Base-by-base conservation (phyloP, 2,329 filamentous ascomycete species). In the Pyrenophora seminiperda region DNA sequence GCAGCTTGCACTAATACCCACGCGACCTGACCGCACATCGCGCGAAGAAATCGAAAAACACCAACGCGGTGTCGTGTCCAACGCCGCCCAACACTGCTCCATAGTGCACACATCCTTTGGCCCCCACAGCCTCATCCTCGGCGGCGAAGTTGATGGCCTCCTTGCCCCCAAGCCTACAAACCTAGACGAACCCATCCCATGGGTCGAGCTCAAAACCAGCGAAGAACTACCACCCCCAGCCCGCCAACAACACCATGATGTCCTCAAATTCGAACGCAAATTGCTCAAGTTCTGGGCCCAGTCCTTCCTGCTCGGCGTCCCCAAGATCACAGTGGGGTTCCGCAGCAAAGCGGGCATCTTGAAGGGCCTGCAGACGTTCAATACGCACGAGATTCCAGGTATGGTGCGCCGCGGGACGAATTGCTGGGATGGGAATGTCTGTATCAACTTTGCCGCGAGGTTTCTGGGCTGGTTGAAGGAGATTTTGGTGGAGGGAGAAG, bases 251-350 rank as follows among this genome's bases (percentile, higher is more conserved):
- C 81, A 86, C 1, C 81, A 84, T 38, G 89, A 94, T 64, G 80
- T 85, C 66, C 74, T 87, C 15, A 88, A 85, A 56, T 96, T 93
- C 69, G 90, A 97, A 73, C 84, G 89, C 40, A 97, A 97, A 71
- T 81, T 97, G 46, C 83, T 96, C 74, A 95, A 95, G 67, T 96
- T 93, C 75, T 99, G 94, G 94, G 90, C 93, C 11, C 94, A 97
- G 73, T 96, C 90, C 0, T 99, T 96, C 68, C 80, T 99, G 2
- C 85, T 99, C 2, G 93, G 93, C 32, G 92, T 97, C 1, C 91
- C 91, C 0, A 94, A 87, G 60, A 90, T 99, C 58, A 85, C 97
- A 37, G 89, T 99, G 22, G 94, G 94, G 1, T 97, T 94, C 71
- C 86, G 94, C 39, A 86, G 83, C 27, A 83, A 81, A 47, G 68